Evolutionary conservation across 1,284 basidiomycete species (phyloP).

Genomic region (Apiotrichum veenhuisii): DNA sequence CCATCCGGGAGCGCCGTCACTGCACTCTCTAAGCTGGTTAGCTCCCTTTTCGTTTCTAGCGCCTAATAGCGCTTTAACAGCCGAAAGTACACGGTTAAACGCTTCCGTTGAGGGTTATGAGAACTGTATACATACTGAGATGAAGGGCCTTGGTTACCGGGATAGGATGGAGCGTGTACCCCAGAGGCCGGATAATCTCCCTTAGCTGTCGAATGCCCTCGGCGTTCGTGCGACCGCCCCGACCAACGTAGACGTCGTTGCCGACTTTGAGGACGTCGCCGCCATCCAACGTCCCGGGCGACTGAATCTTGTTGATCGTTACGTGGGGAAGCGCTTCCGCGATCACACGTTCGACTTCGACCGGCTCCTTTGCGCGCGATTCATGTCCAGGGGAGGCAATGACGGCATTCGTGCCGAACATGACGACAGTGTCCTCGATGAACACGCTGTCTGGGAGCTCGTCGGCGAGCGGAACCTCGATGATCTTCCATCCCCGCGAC

Average conservation of each 20-base stretch:
- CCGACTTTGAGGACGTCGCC: slow-evolving; percentile 15
- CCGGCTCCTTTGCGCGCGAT: slow-evolving; percentile 3
- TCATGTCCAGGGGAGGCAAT: slow-evolving; percentile 2
- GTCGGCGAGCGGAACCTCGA: slow-evolving; percentile 8
- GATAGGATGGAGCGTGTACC: slow-evolving; percentile 3
- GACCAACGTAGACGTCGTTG: slow-evolving; percentile 10
- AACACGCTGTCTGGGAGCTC: slow-evolving; percentile 11
- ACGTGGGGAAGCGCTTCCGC: neutral
- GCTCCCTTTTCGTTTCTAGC: neutral
- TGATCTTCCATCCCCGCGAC: neutral
- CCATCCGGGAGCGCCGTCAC: slow-evolving; percentile 13
- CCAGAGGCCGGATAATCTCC: neutral
- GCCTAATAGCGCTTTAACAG: too few relatives aligned
- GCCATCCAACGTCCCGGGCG: slow-evolving; percentile 7
- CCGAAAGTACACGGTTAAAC: too few relatives aligned
- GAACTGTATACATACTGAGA: slow-evolving; percentile 9
- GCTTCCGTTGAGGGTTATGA: too few relatives aligned
- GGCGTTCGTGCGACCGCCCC: slow-evolving; percentile 5
- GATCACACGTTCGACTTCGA: neutral
- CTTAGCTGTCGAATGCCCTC: slow-evolving; percentile 9
- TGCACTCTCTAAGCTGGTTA: slow-evolving; percentile 3
- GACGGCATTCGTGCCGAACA: slow-evolving; percentile 8
- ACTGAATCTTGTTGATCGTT: slow-evolving; percentile 1
- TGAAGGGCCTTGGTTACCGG: slow-evolving; percentile 13
- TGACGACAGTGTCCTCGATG: slow-evolving; percentile 11